Conservation (phyloP, 768 basidiomycete species). For the Mycena polygramma region DNA sequence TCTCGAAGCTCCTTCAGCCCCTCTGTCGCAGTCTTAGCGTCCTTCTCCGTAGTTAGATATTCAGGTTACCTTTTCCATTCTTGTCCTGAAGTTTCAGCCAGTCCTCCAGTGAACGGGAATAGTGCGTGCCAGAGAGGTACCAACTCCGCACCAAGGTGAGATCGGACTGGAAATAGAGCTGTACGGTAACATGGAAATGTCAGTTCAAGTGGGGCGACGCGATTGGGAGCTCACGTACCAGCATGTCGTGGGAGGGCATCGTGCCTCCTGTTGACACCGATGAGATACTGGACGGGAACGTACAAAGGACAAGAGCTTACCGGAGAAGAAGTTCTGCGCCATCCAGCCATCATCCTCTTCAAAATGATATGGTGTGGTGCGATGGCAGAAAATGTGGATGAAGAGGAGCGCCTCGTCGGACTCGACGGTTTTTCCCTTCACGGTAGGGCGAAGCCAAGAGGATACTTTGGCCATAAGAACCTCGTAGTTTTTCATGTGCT, state of each 20-base stretch:
- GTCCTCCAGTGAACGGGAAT: conserved; percentile 72
- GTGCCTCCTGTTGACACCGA: conserved; percentile 64
- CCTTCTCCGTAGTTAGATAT: not conserved
- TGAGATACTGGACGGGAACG: not conserved
- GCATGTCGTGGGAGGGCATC: conserved; percentile 77
- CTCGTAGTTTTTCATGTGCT: conserved; percentile 84
- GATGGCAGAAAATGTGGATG: conserved; percentile 80
- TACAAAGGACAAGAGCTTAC: conserved; percentile 40
- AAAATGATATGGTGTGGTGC: conserved; percentile 75
- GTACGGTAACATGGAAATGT: not conserved
- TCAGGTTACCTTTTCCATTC: conserved; percentile 54
- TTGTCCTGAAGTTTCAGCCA: conserved; percentile 74
- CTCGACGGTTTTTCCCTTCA: conserved; percentile 32
- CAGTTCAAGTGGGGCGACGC: not conserved
- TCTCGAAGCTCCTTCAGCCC: conserved; percentile 63
- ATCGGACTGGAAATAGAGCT: conserved; percentile 77
- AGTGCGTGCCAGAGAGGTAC: conserved; percentile 75
- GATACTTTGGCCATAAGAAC: conserved; percentile 70
- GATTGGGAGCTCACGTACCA: conserved; percentile 49
- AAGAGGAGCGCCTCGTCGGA: conserved; percentile 67
- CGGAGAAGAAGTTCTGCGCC: conserved; percentile 80
- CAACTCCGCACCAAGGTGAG: conserved; percentile 69
- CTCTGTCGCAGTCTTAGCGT: conserved; percentile 38
- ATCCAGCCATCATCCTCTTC: conserved; percentile 81
- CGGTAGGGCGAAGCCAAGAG: conserved; percentile 69